phyloP scores from a whole-genome alignment of 1,284 basidiomycete species.

The Naganishia sp. region DNA sequence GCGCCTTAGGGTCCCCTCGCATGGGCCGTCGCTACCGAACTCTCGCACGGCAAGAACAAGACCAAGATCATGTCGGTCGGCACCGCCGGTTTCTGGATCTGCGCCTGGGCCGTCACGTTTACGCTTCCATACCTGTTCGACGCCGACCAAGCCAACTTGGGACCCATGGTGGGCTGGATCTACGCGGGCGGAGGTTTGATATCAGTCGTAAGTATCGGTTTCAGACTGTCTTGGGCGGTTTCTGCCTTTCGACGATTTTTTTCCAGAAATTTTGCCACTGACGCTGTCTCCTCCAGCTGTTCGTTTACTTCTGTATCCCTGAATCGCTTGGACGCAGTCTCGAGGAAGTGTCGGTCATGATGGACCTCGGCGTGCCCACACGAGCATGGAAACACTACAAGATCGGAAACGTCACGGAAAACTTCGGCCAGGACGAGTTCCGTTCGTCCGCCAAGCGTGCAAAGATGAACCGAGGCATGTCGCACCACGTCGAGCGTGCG shows the following conservation, averaged over 20 bases:
- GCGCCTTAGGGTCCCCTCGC: conserved; percentile 50
- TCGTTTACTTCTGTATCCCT: conserved; percentile 57
- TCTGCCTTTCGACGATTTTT: not conserved
- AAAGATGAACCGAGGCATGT: conserved; percentile 31
- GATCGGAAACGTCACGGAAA: conserved; percentile 34
- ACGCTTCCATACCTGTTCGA: conserved; percentile 51
- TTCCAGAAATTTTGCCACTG: too few species aligned
- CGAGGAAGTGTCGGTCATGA: conserved; percentile 41
- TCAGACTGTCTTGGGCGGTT: conserved; percentile 40
- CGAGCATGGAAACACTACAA: conserved; percentile 48
- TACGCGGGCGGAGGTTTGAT: conserved; percentile 44
- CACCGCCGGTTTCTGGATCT: conserved; percentile 56
- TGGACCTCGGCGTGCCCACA: conserved; percentile 47
- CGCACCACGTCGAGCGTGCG: conserved; percentile 26
- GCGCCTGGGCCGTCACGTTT: conserved; percentile 55
- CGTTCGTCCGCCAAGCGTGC: conserved; percentile 25
- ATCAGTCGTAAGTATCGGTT: conserved; percentile 37
- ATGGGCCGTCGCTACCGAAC: conserved; percentile 51
- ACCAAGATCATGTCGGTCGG: conserved; percentile 56
- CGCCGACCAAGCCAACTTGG: conserved; percentile 48
- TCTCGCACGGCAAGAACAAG: conserved; percentile 53
- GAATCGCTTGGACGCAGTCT: conserved; percentile 48
- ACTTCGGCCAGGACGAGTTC: conserved; percentile 30
- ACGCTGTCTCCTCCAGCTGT: conserved; percentile 46
- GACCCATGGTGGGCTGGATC: conserved; percentile 54